phyloP scores from a whole-genome alignment of 2,329 filamentous ascomycete genomes.

The Ceratocystis lukuohia region DNA sequence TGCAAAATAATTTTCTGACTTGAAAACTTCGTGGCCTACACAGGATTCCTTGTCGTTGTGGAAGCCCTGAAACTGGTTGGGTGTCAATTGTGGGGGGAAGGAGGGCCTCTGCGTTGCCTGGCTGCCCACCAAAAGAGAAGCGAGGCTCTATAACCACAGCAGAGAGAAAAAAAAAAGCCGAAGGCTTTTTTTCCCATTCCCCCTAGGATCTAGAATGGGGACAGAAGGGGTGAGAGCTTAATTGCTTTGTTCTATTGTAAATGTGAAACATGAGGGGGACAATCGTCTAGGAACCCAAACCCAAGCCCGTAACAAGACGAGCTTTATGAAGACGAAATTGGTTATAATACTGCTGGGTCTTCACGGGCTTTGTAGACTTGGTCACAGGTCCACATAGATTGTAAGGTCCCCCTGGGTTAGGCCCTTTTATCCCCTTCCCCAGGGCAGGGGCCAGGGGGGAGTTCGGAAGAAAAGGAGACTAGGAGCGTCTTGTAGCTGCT shows the following conservation, averaged over 20 bases:
- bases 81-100: not conserved
- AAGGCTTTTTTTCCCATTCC: not conserved
- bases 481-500: too few species aligned
- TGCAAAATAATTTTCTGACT: not conserved
- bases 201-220: not conserved
- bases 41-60: not conserved
- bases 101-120: not conserved
- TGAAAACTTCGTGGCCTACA: not conserved
- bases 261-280: not conserved
- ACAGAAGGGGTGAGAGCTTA: too few species aligned
- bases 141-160: not conserved
- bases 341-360: not conserved
- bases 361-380: too few species aligned
- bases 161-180: not conserved
- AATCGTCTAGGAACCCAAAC: not conserved
- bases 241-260: not conserved
- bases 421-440: not conserved
- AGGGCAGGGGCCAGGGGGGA: not conserved
- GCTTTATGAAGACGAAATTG: not conserved
- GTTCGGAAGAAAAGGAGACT: not conserved
- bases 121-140: not conserved
- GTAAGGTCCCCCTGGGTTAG: not conserved
- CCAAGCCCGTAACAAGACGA: not conserved
- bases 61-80: slow-evolving; percentile 2
- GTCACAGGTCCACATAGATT: not conserved